A percentile compares a stretch with the other conserved stretches of the same genome.
phyloP scores from a whole-genome alignment of 805 yeast genomes.

The Zygosaccharomyces pseudorouxii region DNA sequence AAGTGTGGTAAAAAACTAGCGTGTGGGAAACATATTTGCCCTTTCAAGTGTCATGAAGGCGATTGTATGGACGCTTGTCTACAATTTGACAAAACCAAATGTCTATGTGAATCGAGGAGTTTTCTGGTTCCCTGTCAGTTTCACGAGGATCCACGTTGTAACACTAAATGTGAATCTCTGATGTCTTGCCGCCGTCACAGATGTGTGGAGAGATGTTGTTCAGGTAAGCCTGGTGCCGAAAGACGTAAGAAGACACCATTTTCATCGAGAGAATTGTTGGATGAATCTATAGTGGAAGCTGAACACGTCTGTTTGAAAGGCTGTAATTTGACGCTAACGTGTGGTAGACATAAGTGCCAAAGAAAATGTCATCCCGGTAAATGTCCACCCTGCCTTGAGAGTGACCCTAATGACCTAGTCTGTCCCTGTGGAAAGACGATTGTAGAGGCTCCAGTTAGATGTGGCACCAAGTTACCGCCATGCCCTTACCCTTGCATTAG shows the following conservation, averaged over 20 bases:
- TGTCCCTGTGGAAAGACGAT: constrained; percentile 81
- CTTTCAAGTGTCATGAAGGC: constrained; percentile 70
- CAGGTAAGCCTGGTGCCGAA: constrained; percentile 55
- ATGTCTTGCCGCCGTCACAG: constrained; percentile 78
- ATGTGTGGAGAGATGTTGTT: constrained; percentile 67
- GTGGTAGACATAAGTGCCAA: constrained; percentile 66
- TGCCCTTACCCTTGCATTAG: constrained; percentile 66
- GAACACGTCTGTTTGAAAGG: constrained; percentile 65
- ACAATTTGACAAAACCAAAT: constrained; percentile 46
- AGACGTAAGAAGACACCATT: constrained; percentile 42
- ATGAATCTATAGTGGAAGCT: constrained; percentile 64
- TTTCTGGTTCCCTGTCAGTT: constrained; percentile 63
- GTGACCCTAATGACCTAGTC: constrained; percentile 69
- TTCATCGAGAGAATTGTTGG: constrained; percentile 36
- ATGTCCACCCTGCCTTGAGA: constrained; percentile 75
- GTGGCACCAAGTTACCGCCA: constrained; percentile 64
- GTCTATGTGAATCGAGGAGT: constrained; percentile 58
- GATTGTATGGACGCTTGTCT: constrained; percentile 64
- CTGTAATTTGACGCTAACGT: constrained; percentile 58
- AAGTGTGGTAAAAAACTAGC: constrained; percentile 56
- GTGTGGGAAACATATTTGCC: constrained; percentile 73
- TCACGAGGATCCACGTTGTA: constrained; percentile 56
- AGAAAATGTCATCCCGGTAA: constrained; percentile 75
- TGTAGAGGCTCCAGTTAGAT: constrained; percentile 75
- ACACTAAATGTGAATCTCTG: constrained; percentile 64